Base-by-base conservation (phyloP, 495 filamentous ascomycete species). In the Neurospora sp. region DNA sequence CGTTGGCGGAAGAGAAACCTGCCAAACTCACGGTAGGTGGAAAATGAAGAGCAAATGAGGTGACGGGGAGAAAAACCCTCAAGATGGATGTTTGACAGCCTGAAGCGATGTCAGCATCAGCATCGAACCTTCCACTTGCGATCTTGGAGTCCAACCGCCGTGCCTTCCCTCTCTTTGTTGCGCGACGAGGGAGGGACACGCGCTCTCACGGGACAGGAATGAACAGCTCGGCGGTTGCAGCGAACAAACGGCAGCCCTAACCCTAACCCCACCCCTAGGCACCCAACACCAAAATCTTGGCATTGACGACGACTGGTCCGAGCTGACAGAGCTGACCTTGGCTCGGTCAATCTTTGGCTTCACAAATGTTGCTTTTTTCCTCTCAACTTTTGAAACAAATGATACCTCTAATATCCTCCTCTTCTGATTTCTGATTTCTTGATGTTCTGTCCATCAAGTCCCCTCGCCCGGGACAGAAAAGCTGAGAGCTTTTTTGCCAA, bases 211-310 rank as follows among this genome's bases (percentile, higher is more conserved):
- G 38, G 35, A 71, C 69, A 16, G 76, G 68, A 76, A 76, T 76
- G 65, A 14, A 70, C 68, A 44, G 70, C 16, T 69, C 31, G 16
- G 20, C 14, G 10, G 40, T 37, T 35, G 31, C 27, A 16, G 6
- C 4, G 61, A 9, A n/a, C 48, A 38, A 71, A 48, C 45, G 40
- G 69, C 40, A 14, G 14, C 27, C 59, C 48, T 70, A 73, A 75
- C 71, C 72, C 76, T 69, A 74, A 75, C 72, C 70, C 69, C 22
- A 71, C 48, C 72, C 18, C 68, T 27, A 59, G 20, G 20, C 20
- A 59, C n/a, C 44, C 44, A 48, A 4, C 44, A 22, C 44, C 1
- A 12, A 20, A 53, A 27, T 65, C 53, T 65, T 65, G 53, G 53
- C 53, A 35, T 65, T 16, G 27, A 35, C 53, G 14, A 61, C 53